A percentile compares a stretch with the other conserved stretches of the same genome.
These are phyloP conservation scores for Perkinsus olseni DNA, from an alignment of 169 alveolate species.

Conservation along the genomic window DNA sequence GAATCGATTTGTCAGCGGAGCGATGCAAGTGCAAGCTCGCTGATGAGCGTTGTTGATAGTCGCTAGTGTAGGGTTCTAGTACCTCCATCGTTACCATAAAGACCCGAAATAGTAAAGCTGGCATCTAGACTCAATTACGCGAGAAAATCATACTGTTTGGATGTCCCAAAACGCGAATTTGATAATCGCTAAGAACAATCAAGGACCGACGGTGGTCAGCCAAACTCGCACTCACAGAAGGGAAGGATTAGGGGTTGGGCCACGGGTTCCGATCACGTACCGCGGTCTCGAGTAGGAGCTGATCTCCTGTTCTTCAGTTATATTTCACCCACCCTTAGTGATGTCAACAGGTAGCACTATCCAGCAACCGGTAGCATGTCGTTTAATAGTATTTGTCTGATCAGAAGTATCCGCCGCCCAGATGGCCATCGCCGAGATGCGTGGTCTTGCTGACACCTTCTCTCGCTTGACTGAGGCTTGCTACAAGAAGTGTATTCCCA, in stretches of 20 bases:
- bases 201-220: too few species aligned
- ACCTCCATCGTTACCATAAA: too few species aligned
- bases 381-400: too few species aligned
- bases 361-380: background rate
- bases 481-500: slow-evolving; percentile 31
- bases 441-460: slow-evolving; percentile 36
- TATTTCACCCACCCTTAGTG: background rate
- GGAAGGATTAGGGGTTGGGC: too few species aligned
- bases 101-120: too few species aligned
- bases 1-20: background rate
- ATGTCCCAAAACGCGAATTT: too few species aligned
- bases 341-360: background rate
- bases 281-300: too few species aligned
- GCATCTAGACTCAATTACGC: too few species aligned
- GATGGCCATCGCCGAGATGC: slow-evolving; percentile 33
- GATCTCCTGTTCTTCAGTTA: background rate
- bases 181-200: too few species aligned
- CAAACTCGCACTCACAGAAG: too few species aligned
- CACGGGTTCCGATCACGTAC: too few species aligned
- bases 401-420: slow-evolving; percentile 9
- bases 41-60: background rate
- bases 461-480: slow-evolving; percentile 27
- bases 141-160: too few species aligned
- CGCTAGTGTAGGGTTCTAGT: background rate
- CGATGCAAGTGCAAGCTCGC: background rate